Percentiles rank a stretch among this genome's conserved stretches.
These are phyloP conservation scores for Cronartium ribicola DNA, from an alignment of 1,284 basidiomycete species.

Conservation along the genomic window DNA sequence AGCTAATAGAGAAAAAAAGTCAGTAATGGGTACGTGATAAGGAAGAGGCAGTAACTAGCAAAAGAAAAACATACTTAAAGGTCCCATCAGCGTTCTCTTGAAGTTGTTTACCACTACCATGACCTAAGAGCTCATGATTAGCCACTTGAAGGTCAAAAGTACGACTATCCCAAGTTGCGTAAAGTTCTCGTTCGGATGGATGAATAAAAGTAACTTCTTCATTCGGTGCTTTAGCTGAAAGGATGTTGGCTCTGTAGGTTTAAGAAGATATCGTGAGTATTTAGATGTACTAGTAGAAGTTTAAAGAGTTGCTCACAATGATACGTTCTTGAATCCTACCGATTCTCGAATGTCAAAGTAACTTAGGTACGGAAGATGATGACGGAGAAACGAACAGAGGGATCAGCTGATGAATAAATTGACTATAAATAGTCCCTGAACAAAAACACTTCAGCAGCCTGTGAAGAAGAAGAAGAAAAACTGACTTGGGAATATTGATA, in stretches of 20 bases:
- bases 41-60: conserved; percentile 61
- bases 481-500: conserved; percentile 58
- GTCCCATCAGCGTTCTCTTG: conserved; percentile 68
- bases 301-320: background rate
- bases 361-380: conserved; percentile 47
- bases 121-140: conserved; percentile 67
- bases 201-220: conserved; percentile 74
- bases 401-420: conserved; percentile 53
- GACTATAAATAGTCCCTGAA: conserved; percentile 63
- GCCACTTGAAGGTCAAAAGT: conserved; percentile 80
- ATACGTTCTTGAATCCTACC: conserved; percentile 64
- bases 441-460: conserved; percentile 25
- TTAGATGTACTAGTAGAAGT: background rate
- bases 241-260: conserved; percentile 60
- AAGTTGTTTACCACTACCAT: conserved; percentile 67
- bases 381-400: conserved; percentile 1
- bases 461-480: conserved; percentile 55
- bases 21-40: conserved; percentile 6
- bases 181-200: conserved; percentile 64
- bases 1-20: conserved; percentile 7
- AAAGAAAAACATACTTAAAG: conserved; percentile 58
- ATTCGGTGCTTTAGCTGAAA: conserved; percentile 74
- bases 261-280: background rate
- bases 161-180: conserved; percentile 68
- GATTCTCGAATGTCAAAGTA: conserved; percentile 72